These are phyloP conservation scores for Leccinum uliginosum DNA, from an alignment of 768 basidiomycete species.

Conservation along the genomic window DNA sequence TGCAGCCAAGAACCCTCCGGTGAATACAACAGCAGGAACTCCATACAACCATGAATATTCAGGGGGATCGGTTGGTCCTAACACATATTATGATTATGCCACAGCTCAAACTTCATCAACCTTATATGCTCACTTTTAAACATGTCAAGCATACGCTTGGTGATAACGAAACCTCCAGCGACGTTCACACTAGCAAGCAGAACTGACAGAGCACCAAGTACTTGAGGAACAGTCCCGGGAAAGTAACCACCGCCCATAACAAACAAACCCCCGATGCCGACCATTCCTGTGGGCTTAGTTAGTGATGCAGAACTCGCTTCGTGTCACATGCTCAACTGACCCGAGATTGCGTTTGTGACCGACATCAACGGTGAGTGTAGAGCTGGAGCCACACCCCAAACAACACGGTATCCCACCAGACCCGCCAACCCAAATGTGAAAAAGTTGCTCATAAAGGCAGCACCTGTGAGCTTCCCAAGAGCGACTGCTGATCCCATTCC, in stretches of 20 bases:
- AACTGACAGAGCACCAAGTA: conserved; percentile 77
- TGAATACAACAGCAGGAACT: conserved; percentile 75
- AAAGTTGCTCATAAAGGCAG: conserved; percentile 84
- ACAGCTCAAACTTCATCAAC: neutral
- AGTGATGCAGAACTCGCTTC: neutral
- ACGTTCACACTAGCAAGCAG: conserved; percentile 86
- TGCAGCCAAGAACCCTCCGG: conserved; percentile 77
- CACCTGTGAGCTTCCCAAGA: conserved; percentile 74
- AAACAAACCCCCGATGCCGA: conserved; percentile 82
- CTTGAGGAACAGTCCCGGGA: conserved; percentile 77
- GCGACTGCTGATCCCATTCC: conserved; percentile 73
- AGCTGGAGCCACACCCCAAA: conserved; percentile 88
- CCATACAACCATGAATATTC: conserved; percentile 84
- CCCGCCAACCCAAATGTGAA: conserved; percentile 87
- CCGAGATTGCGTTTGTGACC: conserved; percentile 86
- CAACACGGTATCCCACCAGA: conserved; percentile 81
- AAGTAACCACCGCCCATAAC: conserved; percentile 88
- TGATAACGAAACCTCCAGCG: conserved; percentile 84
- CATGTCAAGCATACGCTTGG: conserved; percentile 91
- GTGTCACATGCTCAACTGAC: conserved; percentile 34
- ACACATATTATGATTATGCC: conserved; percentile 9
- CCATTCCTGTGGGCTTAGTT: conserved; percentile 46
- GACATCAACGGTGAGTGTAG: conserved; percentile 89
- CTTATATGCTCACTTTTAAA: conserved; percentile 61
- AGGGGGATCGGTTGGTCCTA: conserved; percentile 79